These are phyloP conservation scores for Aegilops bicornis DNA, from an alignment of 176 grass and related monocot species.

Conservation along the genomic window DNA sequence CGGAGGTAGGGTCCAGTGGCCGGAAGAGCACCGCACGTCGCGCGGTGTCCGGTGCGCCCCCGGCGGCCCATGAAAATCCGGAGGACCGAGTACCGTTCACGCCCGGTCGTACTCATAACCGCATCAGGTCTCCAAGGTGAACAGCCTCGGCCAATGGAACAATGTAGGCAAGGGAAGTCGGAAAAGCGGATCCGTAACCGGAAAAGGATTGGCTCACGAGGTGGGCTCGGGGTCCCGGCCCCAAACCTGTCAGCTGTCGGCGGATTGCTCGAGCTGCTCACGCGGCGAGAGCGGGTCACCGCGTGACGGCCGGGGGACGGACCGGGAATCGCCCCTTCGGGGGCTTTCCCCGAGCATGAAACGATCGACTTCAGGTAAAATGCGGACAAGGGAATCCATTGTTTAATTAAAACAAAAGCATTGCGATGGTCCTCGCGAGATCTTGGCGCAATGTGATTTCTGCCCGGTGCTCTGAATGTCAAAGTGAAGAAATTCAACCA, in stretches of 20 bases:
- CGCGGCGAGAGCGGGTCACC: slow-evolving; percentile 34
- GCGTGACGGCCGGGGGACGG: slow-evolving; percentile 31
- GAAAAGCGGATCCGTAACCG: slow-evolving; percentile 78
- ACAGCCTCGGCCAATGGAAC: slow-evolving; percentile 58
- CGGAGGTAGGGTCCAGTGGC: slow-evolving; percentile 67
- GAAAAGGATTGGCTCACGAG: no score
- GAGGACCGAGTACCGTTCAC: slow-evolving; percentile 56
- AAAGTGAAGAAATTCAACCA: no score
- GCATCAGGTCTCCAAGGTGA: slow-evolving; percentile 73
- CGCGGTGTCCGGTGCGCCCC: slow-evolving; percentile 58
- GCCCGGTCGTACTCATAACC: slow-evolving; percentile 61
- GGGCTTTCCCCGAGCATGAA: background rate
- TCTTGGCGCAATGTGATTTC: slow-evolving; percentile 71
- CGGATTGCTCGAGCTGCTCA: slow-evolving; percentile 35
- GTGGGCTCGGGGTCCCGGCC: no score
- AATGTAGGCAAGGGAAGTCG: slow-evolving; percentile 86
- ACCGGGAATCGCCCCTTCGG: background rate
- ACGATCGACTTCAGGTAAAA: no score
- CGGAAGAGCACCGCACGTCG: slow-evolving; percentile 70
- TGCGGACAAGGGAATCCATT: no score
- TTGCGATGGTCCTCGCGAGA: no score
- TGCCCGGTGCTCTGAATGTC: background rate
- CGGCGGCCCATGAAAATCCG: slow-evolving; percentile 59
- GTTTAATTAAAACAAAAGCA: no score
- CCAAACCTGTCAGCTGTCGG: no score